phyloP scores from a whole-genome alignment of 441 rosid genomes.

The Geranium incanum region DNA sequence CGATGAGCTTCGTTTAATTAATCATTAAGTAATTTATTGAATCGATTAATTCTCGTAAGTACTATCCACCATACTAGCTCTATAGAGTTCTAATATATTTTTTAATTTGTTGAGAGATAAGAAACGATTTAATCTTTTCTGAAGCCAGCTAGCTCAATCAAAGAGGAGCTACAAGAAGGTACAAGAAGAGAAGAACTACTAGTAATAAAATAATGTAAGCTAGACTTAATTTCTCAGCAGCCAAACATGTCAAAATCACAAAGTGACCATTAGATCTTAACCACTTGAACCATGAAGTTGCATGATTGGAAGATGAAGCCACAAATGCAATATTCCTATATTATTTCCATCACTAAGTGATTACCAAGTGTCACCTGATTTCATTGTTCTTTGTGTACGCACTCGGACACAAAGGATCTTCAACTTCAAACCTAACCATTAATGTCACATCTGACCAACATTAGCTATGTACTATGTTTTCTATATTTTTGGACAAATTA shows the following conservation, averaged over 20 bases:
- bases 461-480: background rate
- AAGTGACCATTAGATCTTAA: conserved; percentile 6
- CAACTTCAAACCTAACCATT: background rate
- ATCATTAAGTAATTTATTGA: too few relatives aligned
- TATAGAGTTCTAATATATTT: too few relatives aligned
- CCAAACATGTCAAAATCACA: conserved; percentile 4
- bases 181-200: background rate
- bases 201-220: background rate
- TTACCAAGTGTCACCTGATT: conserved; percentile 4
- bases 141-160: too few relatives aligned
- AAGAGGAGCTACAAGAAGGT: background rate
- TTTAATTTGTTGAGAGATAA: too few relatives aligned
- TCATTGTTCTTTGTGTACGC: background rate
- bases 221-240: background rate
- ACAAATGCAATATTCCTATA: background rate
- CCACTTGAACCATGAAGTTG: background rate
- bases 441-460: background rate
- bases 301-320: background rate
- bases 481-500: background rate
- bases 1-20: too few relatives aligned
- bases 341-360: background rate
- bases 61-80: too few relatives aligned
- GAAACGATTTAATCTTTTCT: too few relatives aligned
- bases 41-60: too few relatives aligned
- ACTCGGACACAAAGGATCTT: background rate